Conservation (phyloP, 805 yeast species). For the Starmera amethionina region DNA sequence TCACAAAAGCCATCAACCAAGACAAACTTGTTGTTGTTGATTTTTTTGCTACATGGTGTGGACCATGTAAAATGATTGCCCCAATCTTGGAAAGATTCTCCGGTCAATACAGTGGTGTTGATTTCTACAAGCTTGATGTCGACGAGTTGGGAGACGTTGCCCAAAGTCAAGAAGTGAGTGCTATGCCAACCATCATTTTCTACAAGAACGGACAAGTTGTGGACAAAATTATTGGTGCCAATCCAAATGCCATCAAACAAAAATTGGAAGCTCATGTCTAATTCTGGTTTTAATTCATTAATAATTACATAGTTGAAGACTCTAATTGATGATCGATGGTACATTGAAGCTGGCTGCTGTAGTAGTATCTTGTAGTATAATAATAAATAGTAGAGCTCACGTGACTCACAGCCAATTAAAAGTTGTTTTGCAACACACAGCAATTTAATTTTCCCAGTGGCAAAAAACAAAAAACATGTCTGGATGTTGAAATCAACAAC, state of each 20-base stretch:
- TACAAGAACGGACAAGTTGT: conserved; percentile 78
- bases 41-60: conserved; percentile 97
- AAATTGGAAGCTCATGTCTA: conserved; percentile 32
- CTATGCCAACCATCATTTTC: conserved; percentile 64
- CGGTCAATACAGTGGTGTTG: conserved; percentile 47
- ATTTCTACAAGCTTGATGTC: conserved; percentile 86
- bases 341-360: no score
- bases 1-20: conserved; percentile 50
- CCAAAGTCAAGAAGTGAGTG: conserved; percentile 46
- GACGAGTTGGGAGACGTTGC: conserved; percentile 76
- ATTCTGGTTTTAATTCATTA: no score
- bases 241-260: conserved; percentile 74
- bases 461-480: no score
- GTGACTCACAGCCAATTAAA: no score
- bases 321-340: no score
- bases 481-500: no score
- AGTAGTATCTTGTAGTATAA: no score
- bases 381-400: no score
- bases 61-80: conserved; percentile 97
- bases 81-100: conserved; percentile 85
- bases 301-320: no score
- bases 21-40: conserved; percentile 83
- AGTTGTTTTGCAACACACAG: no score
- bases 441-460: no score
- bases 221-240: conserved; percentile 81